A percentile compares a stretch with the other conserved stretches of the same genome.
phyloP scores from a whole-genome alignment of 768 basidiomycete species.

The Leccinum disarticulatum region DNA sequence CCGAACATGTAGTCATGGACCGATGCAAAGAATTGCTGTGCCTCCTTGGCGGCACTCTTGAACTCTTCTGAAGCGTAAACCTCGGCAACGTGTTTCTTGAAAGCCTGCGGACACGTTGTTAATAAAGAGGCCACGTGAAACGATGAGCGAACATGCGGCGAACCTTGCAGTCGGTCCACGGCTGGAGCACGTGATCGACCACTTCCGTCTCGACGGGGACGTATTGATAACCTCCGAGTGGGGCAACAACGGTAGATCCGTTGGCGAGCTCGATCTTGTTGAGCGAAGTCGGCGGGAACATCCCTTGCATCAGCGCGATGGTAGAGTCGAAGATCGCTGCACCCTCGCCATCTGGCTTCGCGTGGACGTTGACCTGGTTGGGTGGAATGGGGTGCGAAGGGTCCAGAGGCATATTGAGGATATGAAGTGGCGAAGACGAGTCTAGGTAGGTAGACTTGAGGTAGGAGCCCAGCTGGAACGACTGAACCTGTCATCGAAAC shows the following conservation, averaged over 20 bases:
- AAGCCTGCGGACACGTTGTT: constrained; percentile 41
- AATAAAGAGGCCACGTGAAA: constrained; percentile 40
- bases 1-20: constrained; percentile 72
- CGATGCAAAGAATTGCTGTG: constrained; percentile 61
- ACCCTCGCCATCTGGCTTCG: constrained; percentile 81
- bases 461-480: constrained; percentile 59
- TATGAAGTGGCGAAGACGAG: constrained; percentile 62
- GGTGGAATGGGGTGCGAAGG: constrained; percentile 57
- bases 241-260: constrained; percentile 65
- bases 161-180: constrained; percentile 67
- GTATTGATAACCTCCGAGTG: constrained; percentile 86
- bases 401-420: constrained; percentile 66
- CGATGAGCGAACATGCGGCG: constrained; percentile 13
- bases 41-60: constrained; percentile 53
- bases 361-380: constrained; percentile 68
- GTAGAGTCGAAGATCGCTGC: constrained; percentile 81
- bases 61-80: constrained; percentile 67
- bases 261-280: constrained; percentile 78
- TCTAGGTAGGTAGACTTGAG: constrained; percentile 69
- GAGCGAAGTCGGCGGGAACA: constrained; percentile 72
- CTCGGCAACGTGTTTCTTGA: constrained; percentile 61
- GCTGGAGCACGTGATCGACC: constrained; percentile 77
- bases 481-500: constrained; percentile 52
- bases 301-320: constrained; percentile 77
- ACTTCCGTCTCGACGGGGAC: constrained; percentile 65